Percentiles rank a stretch among this genome's conserved stretches.
Conservation (phyloP, 345 rosid species). For the Triadica sebifera region DNA sequence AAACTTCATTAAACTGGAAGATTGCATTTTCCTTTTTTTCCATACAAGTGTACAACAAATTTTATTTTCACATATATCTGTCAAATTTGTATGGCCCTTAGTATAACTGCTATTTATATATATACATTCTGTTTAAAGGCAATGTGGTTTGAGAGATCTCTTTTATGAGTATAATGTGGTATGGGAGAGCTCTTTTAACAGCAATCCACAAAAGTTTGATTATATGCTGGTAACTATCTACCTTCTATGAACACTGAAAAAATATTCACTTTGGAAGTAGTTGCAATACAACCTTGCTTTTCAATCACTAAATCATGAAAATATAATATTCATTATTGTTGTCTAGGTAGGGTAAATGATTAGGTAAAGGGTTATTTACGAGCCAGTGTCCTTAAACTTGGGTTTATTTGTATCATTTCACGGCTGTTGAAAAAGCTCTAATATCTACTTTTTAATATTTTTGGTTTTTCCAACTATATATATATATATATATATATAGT, state of each 20-base stretch:
- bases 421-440: not conserved
- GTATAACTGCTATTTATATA: slow-evolving; percentile 19
- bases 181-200: too few relatives aligned
- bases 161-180: slow-evolving; percentile 64
- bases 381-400: not conserved
- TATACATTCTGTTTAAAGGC: slow-evolving; percentile 50
- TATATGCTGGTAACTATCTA: slow-evolving; percentile 59
- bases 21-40: not conserved
- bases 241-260: slow-evolving; percentile 1
- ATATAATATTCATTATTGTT: not conserved
- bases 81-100: not conserved
- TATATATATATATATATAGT: not conserved
- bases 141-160: slow-evolving; percentile 65
- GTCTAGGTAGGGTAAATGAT: not conserved
- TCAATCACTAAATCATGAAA: not conserved
- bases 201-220: slow-evolving; percentile 56
- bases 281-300: not conserved
- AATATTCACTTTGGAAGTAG: slow-evolving; percentile 1
- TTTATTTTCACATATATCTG: slow-evolving; percentile 2
- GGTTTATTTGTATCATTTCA: not conserved
- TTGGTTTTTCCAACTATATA: not conserved
- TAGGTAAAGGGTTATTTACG: not conserved
- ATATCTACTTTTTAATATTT: not conserved
- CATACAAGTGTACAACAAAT: not conserved
- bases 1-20: not conserved